Base-by-base conservation (phyloP, 2,329 filamentous ascomycete genomes). In the Cladophialophora bantiana region DNA sequence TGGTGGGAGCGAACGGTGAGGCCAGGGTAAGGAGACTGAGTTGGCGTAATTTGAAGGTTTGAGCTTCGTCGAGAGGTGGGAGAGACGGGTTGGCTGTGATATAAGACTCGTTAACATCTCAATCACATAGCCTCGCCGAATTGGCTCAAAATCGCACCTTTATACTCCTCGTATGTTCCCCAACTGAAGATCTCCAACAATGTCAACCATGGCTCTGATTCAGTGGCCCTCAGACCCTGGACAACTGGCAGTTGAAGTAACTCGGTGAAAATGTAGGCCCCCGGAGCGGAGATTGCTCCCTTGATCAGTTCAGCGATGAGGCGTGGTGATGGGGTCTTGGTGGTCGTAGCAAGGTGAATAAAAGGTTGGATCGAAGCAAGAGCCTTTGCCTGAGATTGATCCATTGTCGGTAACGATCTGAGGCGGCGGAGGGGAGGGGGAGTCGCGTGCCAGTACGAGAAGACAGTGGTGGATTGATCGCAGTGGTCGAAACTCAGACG, bases 251-350 rank as follows among this genome's bases (percentile, higher is more conserved):
- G 88, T 73, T 91, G 86, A 42, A 99, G 88, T n/a, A 99, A 89
- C 81, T 98, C 94, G 72, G 91, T 88, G 82, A 99, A 99, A 80
- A 98, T 86, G 79, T 90, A 99, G 71, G 94, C 96, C 79, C 93
- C 92, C 34, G 91, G 88, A 64, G 89, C 89, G n/a, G 93, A 93
- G 59, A 93, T 98, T 68, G 94, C 95, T 80, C 93, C 92, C 53
- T 85, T 88, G 77, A 98, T 87, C 62, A 98, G 87, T 77, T 97
- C 93, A 75, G 91, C 90, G 50, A 94, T 90, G 66, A 93, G 92
- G 73, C 91, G 90, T 48, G 93, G 90, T 10, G 93, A 93, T 6
- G 88, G 75, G 18, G 77, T 75, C 57, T 77, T 92, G 69, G 92
- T 93, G 10, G 93, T 91, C 77, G 94, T 95, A 75, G 91, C 90